Evolutionary conservation across 1,139 yeast species (phyloP).

Genomic region (Saccharomycopsis crataegensis): DNA sequence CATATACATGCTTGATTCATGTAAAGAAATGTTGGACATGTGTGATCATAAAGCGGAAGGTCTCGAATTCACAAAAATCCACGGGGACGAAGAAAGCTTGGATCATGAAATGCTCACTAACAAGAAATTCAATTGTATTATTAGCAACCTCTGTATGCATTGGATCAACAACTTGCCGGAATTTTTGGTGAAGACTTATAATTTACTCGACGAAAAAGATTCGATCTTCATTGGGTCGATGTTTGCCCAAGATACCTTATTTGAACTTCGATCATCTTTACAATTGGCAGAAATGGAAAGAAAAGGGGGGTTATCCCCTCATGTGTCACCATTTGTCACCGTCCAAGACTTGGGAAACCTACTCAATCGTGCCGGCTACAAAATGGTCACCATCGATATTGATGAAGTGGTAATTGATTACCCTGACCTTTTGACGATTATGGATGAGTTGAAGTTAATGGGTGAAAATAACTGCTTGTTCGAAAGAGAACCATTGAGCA

Average conservation of each 20-base stretch:
- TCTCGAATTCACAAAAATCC: slow-evolving; percentile 40
- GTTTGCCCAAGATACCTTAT: slow-evolving; percentile 79
- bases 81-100: slow-evolving; percentile 62
- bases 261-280: slow-evolving; percentile 69
- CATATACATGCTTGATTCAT: slow-evolving; percentile 63
- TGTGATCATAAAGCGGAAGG: slow-evolving; percentile 29
- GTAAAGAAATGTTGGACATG: slow-evolving; percentile 44
- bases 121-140: slow-evolving; percentile 59
- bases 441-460: slow-evolving; percentile 72
- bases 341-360: slow-evolving; percentile 70
- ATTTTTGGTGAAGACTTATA: slow-evolving; percentile 48
- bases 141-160: slow-evolving; percentile 69
- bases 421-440: slow-evolving; percentile 61
- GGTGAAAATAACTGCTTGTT: slow-evolving; percentile 76
- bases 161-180: slow-evolving; percentile 83
- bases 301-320: slow-evolving; percentile 70
- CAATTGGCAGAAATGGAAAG: slow-evolving; percentile 81
- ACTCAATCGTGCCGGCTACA: slow-evolving; percentile 69
- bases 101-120: slow-evolving; percentile 33
- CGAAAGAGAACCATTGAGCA: slow-evolving; percentile 49
- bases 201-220: slow-evolving; percentile 60
- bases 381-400: slow-evolving; percentile 74
- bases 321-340: slow-evolving; percentile 76
- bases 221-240: slow-evolving; percentile 80
- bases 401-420: slow-evolving; percentile 81